These are phyloP conservation scores for Penicillium sp. DNA, from an alignment of 2,329 filamentous ascomycete genomes.

Conservation along the genomic window DNA sequence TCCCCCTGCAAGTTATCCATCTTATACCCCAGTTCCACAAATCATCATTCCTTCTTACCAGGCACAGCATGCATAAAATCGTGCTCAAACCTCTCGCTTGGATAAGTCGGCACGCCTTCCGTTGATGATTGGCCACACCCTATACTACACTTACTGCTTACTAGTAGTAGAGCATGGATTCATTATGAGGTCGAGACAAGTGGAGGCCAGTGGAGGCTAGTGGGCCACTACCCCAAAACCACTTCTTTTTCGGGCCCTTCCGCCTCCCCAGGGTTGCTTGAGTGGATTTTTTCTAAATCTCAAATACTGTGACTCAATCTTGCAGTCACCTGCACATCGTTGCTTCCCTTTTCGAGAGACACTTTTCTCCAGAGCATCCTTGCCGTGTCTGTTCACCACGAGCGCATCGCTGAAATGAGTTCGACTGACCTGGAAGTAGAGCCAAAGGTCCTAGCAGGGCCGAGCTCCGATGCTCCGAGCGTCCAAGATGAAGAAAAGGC, in stretches of 20 bases:
- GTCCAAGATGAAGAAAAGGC: conserved; percentile 14
- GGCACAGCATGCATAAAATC: conserved; percentile 5
- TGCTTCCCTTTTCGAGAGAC: background rate
- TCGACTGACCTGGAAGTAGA: conserved; percentile 25
- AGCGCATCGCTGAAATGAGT: conserved; percentile 14
- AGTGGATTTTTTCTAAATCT: conserved; percentile 4
- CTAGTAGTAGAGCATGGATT: background rate
- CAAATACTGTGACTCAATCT: background rate
- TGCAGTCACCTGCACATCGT: background rate
- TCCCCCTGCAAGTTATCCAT: background rate
- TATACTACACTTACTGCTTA: background rate
- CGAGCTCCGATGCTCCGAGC: background rate
- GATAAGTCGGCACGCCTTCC: conserved; percentile 15
- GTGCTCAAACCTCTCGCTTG: conserved; percentile 9
- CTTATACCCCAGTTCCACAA: background rate
- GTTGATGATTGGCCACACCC: conserved; percentile 7
- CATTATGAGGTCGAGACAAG: conserved; percentile 6
- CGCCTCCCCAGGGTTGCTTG: conserved; percentile 1
- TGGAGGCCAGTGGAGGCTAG: conserved; percentile 17
- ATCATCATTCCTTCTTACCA: background rate
- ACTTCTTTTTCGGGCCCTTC: conserved; percentile 11
- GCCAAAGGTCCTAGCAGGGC: conserved; percentile 17
- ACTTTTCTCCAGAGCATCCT: background rate
- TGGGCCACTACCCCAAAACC: conserved; percentile 1
- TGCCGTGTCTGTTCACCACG: conserved; percentile 2